phyloP scores from a whole-genome alignment of 2,329 filamentous ascomycete species.

The Calonectria pteridis region DNA sequence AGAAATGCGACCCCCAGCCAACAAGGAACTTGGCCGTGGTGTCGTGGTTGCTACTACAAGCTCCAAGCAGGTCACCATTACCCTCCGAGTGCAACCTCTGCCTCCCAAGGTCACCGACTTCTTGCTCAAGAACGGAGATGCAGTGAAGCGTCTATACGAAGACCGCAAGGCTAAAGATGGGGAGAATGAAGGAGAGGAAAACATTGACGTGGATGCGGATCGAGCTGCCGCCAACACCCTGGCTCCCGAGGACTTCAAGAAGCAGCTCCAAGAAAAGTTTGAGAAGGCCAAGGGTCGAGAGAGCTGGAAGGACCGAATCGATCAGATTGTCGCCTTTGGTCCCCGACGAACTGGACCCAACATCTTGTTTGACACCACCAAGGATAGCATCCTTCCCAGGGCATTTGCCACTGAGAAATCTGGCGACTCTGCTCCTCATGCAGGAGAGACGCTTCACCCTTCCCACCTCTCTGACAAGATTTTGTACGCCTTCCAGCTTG shows the following conservation, averaged over 20 bases:
- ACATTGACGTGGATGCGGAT: slow-evolving; percentile 67
- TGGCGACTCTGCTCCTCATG: slow-evolving; percentile 51
- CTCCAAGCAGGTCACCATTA: slow-evolving; percentile 87
- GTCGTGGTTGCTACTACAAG: slow-evolving; percentile 80
- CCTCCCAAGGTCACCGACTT: slow-evolving; percentile 86
- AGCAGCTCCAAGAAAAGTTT: slow-evolving; percentile 76
- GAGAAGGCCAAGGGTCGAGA: slow-evolving; percentile 80
- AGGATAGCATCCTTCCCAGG: slow-evolving; percentile 77
- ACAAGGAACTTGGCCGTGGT: slow-evolving; percentile 88
- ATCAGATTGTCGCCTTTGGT: slow-evolving; percentile 91
- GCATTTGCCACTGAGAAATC: slow-evolving; percentile 66
- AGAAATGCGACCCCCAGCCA: slow-evolving; percentile 91
- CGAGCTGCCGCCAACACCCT: slow-evolving; percentile 72
- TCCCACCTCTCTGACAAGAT: slow-evolving; percentile 90
- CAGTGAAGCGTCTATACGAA: slow-evolving; percentile 83
- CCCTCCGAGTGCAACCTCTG: slow-evolving; percentile 82
- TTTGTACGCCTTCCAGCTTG: slow-evolving; percentile 92
- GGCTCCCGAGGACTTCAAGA: slow-evolving; percentile 81
- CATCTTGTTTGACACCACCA: slow-evolving; percentile 86
- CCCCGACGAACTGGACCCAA: slow-evolving; percentile 89
- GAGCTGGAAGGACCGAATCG: slow-evolving; percentile 78
- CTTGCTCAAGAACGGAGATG: slow-evolving; percentile 80
- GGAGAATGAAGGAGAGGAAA: slow-evolving; percentile 53
- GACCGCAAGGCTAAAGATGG: slow-evolving; percentile 67
- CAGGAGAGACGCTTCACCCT: slow-evolving; percentile 66